phyloP scores from a whole-genome alignment of 2,329 filamentous ascomycete genomes.

The Oidium heveae region DNA sequence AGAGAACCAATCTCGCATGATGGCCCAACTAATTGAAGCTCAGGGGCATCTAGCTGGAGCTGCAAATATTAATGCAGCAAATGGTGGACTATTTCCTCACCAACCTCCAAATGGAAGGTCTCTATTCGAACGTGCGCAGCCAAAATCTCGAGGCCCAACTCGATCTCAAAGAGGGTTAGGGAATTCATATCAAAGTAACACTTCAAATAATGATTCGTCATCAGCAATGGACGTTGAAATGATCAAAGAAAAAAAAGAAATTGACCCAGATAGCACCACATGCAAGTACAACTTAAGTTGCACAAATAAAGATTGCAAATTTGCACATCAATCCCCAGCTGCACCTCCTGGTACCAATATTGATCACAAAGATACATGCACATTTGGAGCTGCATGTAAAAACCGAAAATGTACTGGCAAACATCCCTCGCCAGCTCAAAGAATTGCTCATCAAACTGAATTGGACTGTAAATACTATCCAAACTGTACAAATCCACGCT shows the following conservation, averaged over 20 bases:
- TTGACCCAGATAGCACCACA: slow-evolving; percentile 35
- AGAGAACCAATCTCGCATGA: slow-evolving; percentile 70
- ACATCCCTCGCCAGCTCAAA: slow-evolving; percentile 75
- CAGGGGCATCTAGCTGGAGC: slow-evolving; percentile 22
- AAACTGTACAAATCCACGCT: slow-evolving; percentile 69
- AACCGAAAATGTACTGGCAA: slow-evolving; percentile 82
- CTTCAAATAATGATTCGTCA: slow-evolving; percentile 4
- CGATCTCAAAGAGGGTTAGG: slow-evolving; percentile 6
- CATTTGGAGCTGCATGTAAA: slow-evolving; percentile 76
- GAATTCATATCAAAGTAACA: slow-evolving; percentile 4
- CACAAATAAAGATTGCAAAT: slow-evolving; percentile 72
- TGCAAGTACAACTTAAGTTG: slow-evolving; percentile 83
- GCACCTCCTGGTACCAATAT: slow-evolving; percentile 54
- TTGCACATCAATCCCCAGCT: slow-evolving; percentile 81
- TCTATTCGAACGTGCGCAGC: slow-evolving; percentile 51
- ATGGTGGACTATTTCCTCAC: slow-evolving; percentile 18
- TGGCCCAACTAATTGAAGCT: slow-evolving; percentile 35
- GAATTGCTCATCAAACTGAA: slow-evolving; percentile 52
- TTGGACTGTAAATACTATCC: slow-evolving; percentile 80
- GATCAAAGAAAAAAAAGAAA: slow-evolving; percentile 24
- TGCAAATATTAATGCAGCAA: slow-evolving; percentile 24
- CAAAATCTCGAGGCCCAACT: slow-evolving; percentile 6
- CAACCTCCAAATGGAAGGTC: slow-evolving; percentile 27
- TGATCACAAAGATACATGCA: slow-evolving; percentile 59
- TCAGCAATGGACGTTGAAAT: slow-evolving; percentile 35